Evolutionary conservation across 495 filamentous ascomycete genomes (phyloP).

Genomic region (Penicillium dipodomyicola): DNA sequence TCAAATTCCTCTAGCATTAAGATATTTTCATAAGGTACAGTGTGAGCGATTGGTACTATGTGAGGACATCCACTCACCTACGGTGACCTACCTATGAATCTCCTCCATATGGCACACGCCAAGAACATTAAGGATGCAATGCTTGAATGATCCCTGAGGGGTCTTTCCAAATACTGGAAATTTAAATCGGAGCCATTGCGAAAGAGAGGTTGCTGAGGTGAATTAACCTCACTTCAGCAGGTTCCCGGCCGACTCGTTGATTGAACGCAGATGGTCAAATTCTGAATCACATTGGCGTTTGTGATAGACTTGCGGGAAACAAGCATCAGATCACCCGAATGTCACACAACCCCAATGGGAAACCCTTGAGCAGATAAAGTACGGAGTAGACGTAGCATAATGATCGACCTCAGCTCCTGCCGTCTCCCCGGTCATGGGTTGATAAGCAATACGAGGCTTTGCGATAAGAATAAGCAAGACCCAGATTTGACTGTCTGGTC

Average conservation of each 20-base stretch:
- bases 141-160: neutral
- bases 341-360: constrained; percentile 12
- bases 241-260: constrained; percentile 1
- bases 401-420: neutral
- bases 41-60: neutral
- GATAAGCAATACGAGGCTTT: neutral
- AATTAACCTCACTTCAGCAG: neutral
- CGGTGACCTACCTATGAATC: too few relatives aligned
- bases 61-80: neutral
- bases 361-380: neutral
- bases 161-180: neutral
- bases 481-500: neutral
- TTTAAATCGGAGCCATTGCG: constrained; percentile 4
- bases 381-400: neutral
- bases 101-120: neutral
- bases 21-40: neutral
- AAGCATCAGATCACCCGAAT: constrained; percentile 16
- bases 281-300: constrained; percentile 15
- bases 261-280: constrained; percentile 1
- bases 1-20: neutral
- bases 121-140: neutral
- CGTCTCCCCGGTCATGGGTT: constrained; percentile 1
- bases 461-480: neutral
- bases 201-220: neutral
- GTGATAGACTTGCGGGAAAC: constrained; percentile 11